These are phyloP conservation scores for Sporobolomyces roseus DNA, from an alignment of 768 basidiomycete species.

Conservation along the genomic window DNA sequence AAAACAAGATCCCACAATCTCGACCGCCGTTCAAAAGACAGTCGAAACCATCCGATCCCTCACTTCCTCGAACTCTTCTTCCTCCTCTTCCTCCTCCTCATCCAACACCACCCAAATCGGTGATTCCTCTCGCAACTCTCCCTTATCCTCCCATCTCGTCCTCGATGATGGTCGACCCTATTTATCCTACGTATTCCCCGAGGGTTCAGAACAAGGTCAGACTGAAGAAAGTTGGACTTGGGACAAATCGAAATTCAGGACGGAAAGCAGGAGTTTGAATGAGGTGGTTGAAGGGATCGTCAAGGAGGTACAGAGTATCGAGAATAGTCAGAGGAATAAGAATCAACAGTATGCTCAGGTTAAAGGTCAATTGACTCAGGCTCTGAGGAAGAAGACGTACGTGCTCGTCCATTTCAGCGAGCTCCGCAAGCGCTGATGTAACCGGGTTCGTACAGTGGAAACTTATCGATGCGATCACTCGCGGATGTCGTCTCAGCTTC, in stretches of 20 bases:
- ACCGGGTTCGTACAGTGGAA: constrained; percentile 78
- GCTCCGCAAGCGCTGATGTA: too few relatives aligned
- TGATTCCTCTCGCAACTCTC: constrained; percentile 30
- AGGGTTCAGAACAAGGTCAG: constrained; percentile 55
- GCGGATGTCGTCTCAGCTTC: constrained; percentile 76
- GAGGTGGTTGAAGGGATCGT: constrained; percentile 80
- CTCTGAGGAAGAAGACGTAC: constrained; percentile 92
- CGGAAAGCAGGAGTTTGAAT: constrained; percentile 65
- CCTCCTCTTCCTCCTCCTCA: not conserved
- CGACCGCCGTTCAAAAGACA: constrained; percentile 78
- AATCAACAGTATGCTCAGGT: constrained; percentile 85
- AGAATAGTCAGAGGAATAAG: constrained; percentile 88
- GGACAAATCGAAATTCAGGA: constrained; percentile 87
- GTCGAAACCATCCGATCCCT: constrained; percentile 90
- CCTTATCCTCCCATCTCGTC: constrained; percentile 38
- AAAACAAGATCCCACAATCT: constrained; percentile 85
- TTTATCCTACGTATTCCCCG: constrained; percentile 54
- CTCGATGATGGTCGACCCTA: constrained; percentile 45
- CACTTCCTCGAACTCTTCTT: not conserved
- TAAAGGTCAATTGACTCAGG: constrained; percentile 82
- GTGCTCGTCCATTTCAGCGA: constrained; percentile 38
- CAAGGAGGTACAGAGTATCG: constrained; percentile 92
- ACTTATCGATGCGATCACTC: constrained; percentile 84
- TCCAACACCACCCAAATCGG: not conserved
- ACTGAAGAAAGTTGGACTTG: constrained; percentile 82